Conservation (phyloP, 2,329 filamentous ascomycete species). For the Lomentospora prolificans region DNA sequence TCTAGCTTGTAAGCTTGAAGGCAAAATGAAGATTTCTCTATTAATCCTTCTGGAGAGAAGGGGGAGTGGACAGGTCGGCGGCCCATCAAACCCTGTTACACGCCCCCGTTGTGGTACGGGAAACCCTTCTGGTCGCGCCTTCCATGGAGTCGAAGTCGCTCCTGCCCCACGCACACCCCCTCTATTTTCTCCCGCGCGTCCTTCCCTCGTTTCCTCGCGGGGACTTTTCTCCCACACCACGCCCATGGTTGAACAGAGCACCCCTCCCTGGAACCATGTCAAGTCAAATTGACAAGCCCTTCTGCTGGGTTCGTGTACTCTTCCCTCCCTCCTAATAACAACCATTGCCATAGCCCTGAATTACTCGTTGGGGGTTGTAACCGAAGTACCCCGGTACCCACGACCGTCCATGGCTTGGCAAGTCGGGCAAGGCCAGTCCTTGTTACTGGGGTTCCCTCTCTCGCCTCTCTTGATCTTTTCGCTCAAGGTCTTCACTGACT, state of each 20-base stretch:
- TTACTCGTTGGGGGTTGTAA: background rate
- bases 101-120: background rate
- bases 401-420: background rate
- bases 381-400: background rate
- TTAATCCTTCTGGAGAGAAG: no score
- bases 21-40: background rate
- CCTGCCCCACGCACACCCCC: background rate
- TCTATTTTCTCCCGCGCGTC: background rate
- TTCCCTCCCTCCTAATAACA: background rate
- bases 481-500: no score
- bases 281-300: background rate
- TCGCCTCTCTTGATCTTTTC: background rate
- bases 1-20: no score
- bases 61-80: no score
- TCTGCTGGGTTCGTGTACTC: background rate
- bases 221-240: background rate
- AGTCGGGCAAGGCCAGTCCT: background rate
- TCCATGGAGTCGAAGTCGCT: background rate
- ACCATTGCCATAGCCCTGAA: background rate
- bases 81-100: background rate
- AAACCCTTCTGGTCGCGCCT: background rate
- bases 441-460: background rate
- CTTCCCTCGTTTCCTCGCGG: background rate
- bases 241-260: background rate
- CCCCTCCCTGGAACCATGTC: background rate